Evolutionary conservation across 805 yeast species (phyloP).

Genomic region (Metschnikowia arizonensis): DNA sequence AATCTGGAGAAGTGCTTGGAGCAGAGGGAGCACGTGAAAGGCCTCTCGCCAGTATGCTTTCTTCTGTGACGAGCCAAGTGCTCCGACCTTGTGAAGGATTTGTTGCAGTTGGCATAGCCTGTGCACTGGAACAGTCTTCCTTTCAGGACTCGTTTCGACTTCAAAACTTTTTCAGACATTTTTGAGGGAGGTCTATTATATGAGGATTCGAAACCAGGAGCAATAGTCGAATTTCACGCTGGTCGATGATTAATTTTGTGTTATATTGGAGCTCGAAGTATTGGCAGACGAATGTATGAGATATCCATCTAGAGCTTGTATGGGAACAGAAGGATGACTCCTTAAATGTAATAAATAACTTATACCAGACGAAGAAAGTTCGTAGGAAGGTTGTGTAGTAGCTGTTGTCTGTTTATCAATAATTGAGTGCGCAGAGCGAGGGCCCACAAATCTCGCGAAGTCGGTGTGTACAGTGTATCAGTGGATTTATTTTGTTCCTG

Average conservation of each 20-base stretch:
- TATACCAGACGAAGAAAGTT: neutral
- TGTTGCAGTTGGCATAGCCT: slow-evolving; percentile 80
- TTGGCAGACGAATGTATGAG: too few relatives aligned
- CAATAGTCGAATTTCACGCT: neutral
- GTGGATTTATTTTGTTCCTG: slow-evolving; percentile 1
- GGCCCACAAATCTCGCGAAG: slow-evolving; percentile 2
- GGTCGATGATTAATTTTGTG: neutral
- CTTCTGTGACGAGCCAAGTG: slow-evolving; percentile 90
- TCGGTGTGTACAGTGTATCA: slow-evolving; percentile 4
- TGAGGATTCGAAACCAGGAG: neutral
- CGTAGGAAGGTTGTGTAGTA: neutral
- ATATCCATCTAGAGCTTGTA: neutral
- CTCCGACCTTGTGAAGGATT: slow-evolving; percentile 88
- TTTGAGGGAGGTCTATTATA: neutral
- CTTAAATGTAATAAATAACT: neutral
- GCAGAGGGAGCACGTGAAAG: slow-evolving; percentile 83
- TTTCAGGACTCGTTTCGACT: slow-evolving; percentile 41
- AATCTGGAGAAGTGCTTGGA: slow-evolving; percentile 73
- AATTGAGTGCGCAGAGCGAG: slow-evolving; percentile 3
- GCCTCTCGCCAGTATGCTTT: slow-evolving; percentile 93
- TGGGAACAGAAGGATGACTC: neutral
- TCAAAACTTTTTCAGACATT: slow-evolving; percentile 4
- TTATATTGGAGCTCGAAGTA: neutral
- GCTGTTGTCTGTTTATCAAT: neutral
- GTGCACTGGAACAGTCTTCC: slow-evolving; percentile 77